A percentile compares a stretch with the other conserved stretches of the same genome.
Conservation (phyloP, 1,284 basidiomycete species). For the Rhodotorula sp. region DNA sequence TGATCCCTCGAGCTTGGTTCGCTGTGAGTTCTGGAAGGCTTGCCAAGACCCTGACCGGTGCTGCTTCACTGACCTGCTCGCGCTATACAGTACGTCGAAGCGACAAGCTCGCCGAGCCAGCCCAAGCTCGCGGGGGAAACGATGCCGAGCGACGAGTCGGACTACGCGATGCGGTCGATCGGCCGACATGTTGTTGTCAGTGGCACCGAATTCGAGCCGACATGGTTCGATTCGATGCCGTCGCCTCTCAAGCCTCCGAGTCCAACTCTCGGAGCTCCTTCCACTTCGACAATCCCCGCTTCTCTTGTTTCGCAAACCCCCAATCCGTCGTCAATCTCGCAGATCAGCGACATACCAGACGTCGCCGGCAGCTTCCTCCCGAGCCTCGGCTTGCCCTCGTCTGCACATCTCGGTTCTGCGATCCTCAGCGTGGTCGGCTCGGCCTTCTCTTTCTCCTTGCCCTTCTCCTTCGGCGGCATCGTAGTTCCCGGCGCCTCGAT, state of each 20-base stretch:
- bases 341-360: too few relatives aligned
- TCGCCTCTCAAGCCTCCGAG: too few relatives aligned
- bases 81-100: conserved; percentile 14
- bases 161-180: conserved; percentile 22
- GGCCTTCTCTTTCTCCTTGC: neutral
- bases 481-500: conserved; percentile 20
- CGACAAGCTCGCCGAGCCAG: neutral
- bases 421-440: conserved; percentile 1
- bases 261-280: too few relatives aligned
- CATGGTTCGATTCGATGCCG: neutral
- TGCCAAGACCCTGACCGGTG: too few relatives aligned
- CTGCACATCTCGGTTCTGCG: neutral
- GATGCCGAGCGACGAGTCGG: too few relatives aligned
- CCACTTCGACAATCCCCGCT: too few relatives aligned
- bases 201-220: conserved; percentile 34
- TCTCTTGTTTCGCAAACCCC: too few relatives aligned
- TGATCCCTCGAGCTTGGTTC: conserved; percentile 70
- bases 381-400: neutral
- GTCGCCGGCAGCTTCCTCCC: too few relatives aligned
- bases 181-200: conserved; percentile 22
- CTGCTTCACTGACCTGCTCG: neutral
- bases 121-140: neutral
- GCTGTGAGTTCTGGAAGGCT: conserved; percentile 56
- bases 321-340: too few relatives aligned
- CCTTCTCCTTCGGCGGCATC: neutral